Conservation (phyloP, 768 basidiomycete species). For the Hypsizygus marmoreus region DNA sequence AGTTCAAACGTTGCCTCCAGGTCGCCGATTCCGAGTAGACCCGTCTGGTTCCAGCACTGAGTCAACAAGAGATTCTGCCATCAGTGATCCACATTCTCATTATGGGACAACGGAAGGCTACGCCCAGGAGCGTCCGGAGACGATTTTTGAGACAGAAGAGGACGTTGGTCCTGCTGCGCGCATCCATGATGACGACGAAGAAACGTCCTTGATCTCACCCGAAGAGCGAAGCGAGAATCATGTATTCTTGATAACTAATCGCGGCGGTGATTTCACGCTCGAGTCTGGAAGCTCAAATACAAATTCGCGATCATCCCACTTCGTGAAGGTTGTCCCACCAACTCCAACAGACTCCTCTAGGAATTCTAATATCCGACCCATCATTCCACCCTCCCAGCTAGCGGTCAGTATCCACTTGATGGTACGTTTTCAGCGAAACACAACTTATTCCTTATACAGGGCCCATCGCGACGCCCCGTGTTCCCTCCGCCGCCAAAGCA, state of each 20-base stretch:
- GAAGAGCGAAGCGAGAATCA: constrained; percentile 11
- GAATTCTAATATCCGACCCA: not conserved
- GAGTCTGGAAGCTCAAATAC: constrained; percentile 18
- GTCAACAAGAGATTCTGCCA: not conserved
- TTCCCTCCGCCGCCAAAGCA: too few species aligned
- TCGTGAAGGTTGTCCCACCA: constrained; percentile 20
- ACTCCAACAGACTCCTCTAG: constrained; percentile 20
- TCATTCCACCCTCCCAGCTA: not conserved
- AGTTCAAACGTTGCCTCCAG: constrained; percentile 13
- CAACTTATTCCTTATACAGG: too few species aligned
- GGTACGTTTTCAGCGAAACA: too few species aligned
- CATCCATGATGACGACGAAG: constrained; percentile 13
- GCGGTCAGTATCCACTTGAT: too few species aligned
- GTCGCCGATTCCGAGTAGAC: constrained; percentile 19
- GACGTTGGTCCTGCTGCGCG: not conserved
- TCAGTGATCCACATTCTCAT: constrained; percentile 5
- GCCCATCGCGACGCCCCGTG: too few species aligned
- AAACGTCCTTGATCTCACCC: constrained; percentile 15
- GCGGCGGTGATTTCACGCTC: constrained; percentile 13
- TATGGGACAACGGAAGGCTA: constrained; percentile 4
- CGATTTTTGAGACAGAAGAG: constrained; percentile 20
- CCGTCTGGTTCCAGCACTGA: constrained; percentile 16
- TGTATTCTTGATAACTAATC: constrained; percentile 20
- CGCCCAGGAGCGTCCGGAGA: constrained; percentile 7
- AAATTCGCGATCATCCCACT: constrained; percentile 6